These are phyloP conservation scores for Didymella segeticola DNA, from an alignment of 2,329 filamentous ascomycete species.

Conservation along the genomic window DNA sequence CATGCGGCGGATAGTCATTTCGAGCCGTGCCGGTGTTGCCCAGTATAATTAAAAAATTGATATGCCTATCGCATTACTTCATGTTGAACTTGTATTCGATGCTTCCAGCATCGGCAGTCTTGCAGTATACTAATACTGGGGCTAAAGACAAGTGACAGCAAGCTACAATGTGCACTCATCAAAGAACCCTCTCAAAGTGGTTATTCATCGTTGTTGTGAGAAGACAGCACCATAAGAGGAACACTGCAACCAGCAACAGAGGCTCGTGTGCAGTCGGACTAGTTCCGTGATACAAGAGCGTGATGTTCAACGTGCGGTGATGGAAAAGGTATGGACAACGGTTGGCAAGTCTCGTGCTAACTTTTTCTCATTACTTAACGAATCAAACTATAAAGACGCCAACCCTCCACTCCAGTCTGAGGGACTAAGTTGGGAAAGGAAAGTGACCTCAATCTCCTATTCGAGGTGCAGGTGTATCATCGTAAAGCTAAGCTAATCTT, in stretches of 20 bases:
- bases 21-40: neutral
- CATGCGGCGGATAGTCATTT: too few relatives aligned
- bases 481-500: slow-evolving; percentile 34
- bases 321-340: neutral
- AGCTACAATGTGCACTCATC: neutral
- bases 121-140: neutral
- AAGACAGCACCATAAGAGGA: too few relatives aligned
- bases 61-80: neutral
- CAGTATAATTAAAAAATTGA: too few relatives aligned
- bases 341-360: neutral
- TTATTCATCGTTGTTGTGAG: too few relatives aligned
- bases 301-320: neutral
- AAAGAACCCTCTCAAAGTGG: too few relatives aligned
- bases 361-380: slow-evolving; percentile 29
- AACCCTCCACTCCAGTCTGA: slow-evolving; percentile 19
- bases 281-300: neutral
- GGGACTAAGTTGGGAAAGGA: slow-evolving; percentile 18
- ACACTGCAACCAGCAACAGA: too few relatives aligned
- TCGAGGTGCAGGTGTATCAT: slow-evolving; percentile 32
- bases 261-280: too few relatives aligned
- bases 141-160: neutral
- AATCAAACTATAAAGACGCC: slow-evolving; percentile 31
- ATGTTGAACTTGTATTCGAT: neutral
- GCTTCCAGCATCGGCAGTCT: neutral
- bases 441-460: slow-evolving; percentile 26